Evolutionary conservation across 306 rosid genomes (phyloP).

Genomic region (Neltuma alba): DNA sequence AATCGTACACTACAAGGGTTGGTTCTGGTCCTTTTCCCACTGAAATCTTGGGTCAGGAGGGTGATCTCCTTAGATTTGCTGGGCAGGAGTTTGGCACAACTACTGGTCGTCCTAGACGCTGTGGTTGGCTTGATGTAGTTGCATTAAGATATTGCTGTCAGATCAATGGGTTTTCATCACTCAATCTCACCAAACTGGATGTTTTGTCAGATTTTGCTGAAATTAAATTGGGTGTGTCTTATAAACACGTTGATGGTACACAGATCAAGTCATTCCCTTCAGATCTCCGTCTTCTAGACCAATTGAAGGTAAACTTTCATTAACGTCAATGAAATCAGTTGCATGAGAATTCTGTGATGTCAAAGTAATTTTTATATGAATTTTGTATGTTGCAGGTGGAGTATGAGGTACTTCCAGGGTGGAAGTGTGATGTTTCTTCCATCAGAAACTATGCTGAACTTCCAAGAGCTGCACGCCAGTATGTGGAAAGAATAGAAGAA

Average conservation of each 20-base stretch:
- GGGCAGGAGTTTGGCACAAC: conserved; percentile 99
- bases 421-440: conserved; percentile 80
- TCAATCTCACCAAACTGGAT: conserved; percentile 92
- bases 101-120: conserved; percentile 95
- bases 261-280: conserved; percentile 76
- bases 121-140: conserved; percentile 97
- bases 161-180: conserved; percentile 85
- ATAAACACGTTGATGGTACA: conserved; percentile 66
- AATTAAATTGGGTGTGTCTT: conserved; percentile 77
- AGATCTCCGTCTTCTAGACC: conserved; percentile 87
- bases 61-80: conserved; percentile 89
- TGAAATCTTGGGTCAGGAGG: conserved; percentile 77
- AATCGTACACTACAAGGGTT: conserved; percentile 95
- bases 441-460: conserved; percentile 85
- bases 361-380: conserved; percentile 9
- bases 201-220: conserved; percentile 77
- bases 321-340: not conserved
- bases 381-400: conserved; percentile 66
- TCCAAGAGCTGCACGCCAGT: conserved; percentile 74
- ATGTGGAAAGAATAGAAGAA: conserved; percentile 88
- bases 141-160: conserved; percentile 76
- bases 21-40: conserved; percentile 99
- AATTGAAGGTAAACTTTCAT: conserved; percentile 63
- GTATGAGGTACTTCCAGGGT: conserved; percentile 83
- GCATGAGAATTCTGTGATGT: not conserved